Evolutionary conservation across 306 rosid species (phyloP).

Genomic region (Oemleria cerasiformis): DNA sequence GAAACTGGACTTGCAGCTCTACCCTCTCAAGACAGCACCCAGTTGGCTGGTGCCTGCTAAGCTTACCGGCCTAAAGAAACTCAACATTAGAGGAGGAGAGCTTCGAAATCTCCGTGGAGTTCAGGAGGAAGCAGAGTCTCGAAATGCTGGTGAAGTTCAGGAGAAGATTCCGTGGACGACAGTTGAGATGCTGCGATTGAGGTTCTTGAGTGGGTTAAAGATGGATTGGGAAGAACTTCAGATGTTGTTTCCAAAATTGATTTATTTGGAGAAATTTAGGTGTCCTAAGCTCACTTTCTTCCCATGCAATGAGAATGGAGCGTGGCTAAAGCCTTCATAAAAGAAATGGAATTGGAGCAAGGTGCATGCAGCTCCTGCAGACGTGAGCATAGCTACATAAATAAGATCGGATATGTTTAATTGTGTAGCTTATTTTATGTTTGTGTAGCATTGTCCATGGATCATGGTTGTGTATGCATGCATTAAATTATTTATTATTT

Average conservation of each 20-base stretch:
- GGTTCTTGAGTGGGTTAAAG: slow-evolving; percentile 13
- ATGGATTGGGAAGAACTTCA: slow-evolving; percentile 9
- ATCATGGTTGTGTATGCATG: no score
- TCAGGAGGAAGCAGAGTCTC: slow-evolving; percentile 2
- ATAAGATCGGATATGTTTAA: no score
- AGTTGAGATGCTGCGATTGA: slow-evolving; percentile 4
- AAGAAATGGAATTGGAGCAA: neutral
- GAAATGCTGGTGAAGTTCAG: neutral
- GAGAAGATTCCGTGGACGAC: neutral
- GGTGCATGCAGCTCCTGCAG: no score
- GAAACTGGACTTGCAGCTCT: slow-evolving; percentile 31
- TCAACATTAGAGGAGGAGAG: slow-evolving; percentile 16
- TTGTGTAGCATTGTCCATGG: no score
- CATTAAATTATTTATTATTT: no score
- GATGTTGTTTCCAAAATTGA: neutral
- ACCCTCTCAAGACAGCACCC: neutral
- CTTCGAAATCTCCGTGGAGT: neutral
- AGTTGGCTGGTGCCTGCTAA: neutral
- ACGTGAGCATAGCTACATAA: no score
- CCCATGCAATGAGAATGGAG: slow-evolving; percentile 15
- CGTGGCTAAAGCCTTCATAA: neutral
- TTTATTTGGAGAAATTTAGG: slow-evolving; percentile 15
- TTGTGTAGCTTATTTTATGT: no score
- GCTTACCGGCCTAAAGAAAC: neutral
- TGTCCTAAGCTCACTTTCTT: slow-evolving; percentile 18